Percentiles rank a stretch among this genome's conserved stretches.
Evolutionary conservation across 2,329 filamentous ascomycete genomes (phyloP).

Genomic region (Hawksworthiomyces lignivorus): DNA sequence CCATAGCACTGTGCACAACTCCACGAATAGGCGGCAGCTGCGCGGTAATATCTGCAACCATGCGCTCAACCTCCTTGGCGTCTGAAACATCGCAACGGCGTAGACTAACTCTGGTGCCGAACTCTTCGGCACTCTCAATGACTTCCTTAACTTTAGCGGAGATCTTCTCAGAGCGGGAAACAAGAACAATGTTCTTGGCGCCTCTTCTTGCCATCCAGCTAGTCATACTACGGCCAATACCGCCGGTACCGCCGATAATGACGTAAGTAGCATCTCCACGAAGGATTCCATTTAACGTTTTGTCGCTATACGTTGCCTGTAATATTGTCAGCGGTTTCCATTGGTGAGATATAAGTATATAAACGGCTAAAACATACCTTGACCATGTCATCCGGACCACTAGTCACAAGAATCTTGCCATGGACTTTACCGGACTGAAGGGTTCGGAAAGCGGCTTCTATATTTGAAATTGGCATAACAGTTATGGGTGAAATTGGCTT

Average conservation of each 20-base stretch:
- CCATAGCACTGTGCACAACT: conserved; percentile 18
- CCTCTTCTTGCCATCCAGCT: conserved; percentile 18
- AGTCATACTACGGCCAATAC: conserved; percentile 17
- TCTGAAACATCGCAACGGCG: conserved; percentile 13
- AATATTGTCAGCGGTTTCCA: too few relatives aligned
- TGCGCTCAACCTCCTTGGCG: conserved; percentile 7
- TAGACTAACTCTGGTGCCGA: conserved; percentile 7
- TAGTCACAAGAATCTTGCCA: conserved; percentile 13
- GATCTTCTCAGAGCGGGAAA: conserved; percentile 8
- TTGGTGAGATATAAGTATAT: neutral
- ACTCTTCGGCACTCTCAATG: conserved; percentile 8
- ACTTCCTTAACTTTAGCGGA: conserved; percentile 14
- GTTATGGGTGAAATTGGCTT: conserved; percentile 10
- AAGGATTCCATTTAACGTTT: conserved; percentile 5
- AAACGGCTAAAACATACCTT: conserved; percentile 1
- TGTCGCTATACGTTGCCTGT: conserved; percentile 7
- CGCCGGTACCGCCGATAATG: conserved; percentile 17
- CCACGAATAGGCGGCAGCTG: conserved; percentile 15
- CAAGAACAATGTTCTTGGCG: conserved; percentile 15
- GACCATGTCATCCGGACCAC: conserved; percentile 7
- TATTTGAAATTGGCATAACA: conserved; percentile 6
- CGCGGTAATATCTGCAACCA: conserved; percentile 8
- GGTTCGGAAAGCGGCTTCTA: conserved; percentile 12
- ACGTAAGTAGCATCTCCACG: conserved; percentile 16
- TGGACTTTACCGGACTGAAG: conserved; percentile 12